Evolutionary conservation across 208 protist species (phyloP).

Genomic region (Leishmania braziliensis): DNA sequence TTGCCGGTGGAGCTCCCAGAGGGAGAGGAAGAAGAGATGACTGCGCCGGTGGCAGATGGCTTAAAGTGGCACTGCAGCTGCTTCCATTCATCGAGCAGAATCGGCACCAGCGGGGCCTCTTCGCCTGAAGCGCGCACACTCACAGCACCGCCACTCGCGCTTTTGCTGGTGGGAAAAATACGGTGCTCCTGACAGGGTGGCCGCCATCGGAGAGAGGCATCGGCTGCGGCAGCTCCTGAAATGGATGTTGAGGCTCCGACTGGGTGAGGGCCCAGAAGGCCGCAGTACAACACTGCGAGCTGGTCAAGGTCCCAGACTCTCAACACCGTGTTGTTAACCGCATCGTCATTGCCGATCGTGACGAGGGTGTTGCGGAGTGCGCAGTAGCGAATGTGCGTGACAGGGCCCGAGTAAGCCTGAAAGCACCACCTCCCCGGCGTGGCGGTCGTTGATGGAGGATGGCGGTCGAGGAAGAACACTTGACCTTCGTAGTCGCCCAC

Average conservation of each 20-base stretch:
- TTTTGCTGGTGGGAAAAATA: conserved; percentile 37
- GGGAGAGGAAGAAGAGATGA: neutral
- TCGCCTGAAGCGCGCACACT: neutral
- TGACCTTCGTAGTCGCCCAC: conserved; percentile 83
- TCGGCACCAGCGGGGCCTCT: conserved; percentile 18
- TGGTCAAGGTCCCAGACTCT: conserved; percentile 57
- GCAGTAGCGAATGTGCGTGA: conserved; percentile 72
- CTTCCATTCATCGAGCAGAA: conserved; percentile 23
- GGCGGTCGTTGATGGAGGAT: conserved; percentile 3
- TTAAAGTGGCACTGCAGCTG: conserved; percentile 26
- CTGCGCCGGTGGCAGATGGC: neutral
- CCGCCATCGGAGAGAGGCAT: conserved; percentile 21
- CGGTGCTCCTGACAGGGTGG: conserved; percentile 54
- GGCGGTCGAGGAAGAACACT: conserved; percentile 74
- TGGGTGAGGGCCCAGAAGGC: conserved; percentile 6
- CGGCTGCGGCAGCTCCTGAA: conserved; percentile 1
- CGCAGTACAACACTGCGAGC: conserved; percentile 26
- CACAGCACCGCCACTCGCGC: conserved; percentile 5
- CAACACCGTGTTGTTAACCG: conserved; percentile 58
- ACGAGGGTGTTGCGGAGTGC: conserved; percentile 59
- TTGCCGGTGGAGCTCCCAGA: neutral
- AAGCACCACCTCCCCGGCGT: conserved; percentile 41
- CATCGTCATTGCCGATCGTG: conserved; percentile 82
- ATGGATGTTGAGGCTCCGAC: neutral
- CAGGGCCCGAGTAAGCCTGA: conserved; percentile 73